Conservation (phyloP, 176 grass and related monocot species). For the Carex scoparia region DNA sequence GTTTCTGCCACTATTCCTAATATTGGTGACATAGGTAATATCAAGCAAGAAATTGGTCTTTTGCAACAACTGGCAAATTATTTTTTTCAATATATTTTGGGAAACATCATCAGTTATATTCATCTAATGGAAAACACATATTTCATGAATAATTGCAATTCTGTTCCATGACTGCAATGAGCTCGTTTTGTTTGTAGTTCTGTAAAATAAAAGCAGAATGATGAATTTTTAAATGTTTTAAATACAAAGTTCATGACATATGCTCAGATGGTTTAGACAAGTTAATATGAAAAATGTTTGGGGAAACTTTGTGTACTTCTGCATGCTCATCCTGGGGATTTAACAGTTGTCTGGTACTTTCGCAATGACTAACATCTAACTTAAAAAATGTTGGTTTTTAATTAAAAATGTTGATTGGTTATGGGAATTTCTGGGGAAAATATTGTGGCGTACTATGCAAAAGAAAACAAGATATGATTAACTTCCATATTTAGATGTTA, state of each 20-base stretch:
- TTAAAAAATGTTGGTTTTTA: background rate
- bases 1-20: conserved; percentile 96
- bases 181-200: background rate
- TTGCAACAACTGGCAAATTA: background rate
- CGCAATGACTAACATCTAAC: background rate
- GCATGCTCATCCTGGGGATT: background rate
- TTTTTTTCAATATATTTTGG: background rate
- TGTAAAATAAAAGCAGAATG: background rate
- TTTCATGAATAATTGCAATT: background rate
- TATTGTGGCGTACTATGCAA: background rate
- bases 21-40: conserved; percentile 74
- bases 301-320: background rate
- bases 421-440: background rate
- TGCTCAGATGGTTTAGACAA: background rate
- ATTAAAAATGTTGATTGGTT: background rate
- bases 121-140: background rate
- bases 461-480: background rate
- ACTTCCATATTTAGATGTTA: background rate
- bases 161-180: background rate
- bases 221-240: background rate
- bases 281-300: background rate
- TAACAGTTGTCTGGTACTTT: background rate
- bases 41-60: background rate
- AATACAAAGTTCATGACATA: background rate
- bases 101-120: background rate